These are phyloP conservation scores for Aspergillus glaucus DNA, from an alignment of 2,329 filamentous ascomycete genomes.

Conservation along the genomic window DNA sequence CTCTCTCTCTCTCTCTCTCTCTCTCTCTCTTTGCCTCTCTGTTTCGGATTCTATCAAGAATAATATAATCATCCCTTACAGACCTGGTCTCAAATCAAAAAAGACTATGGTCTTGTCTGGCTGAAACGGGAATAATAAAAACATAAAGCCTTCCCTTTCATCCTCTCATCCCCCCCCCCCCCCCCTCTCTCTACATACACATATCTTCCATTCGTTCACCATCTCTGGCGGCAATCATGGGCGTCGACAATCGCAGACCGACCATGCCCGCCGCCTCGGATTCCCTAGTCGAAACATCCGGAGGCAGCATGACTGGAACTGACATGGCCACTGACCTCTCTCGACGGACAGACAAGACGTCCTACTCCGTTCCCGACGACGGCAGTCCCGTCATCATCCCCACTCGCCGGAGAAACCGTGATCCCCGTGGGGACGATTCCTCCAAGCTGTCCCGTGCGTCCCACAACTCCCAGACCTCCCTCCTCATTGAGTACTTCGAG, in stretches of 20 bases:
- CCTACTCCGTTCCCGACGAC: conserved; percentile 47
- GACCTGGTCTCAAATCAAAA: conserved; percentile 1
- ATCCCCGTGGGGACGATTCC: conserved; percentile 47
- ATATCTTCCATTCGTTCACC: conserved; percentile 13
- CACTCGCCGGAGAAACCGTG: conserved; percentile 51
- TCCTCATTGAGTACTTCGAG: conserved; percentile 94
- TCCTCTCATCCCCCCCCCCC: neutral
- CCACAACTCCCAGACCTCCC: conserved; percentile 72
- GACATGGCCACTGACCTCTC: conserved; percentile 47
- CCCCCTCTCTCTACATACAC: conserved; percentile 1
- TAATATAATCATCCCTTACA: neutral
- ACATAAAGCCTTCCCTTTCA: neutral
- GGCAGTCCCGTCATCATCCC: conserved; percentile 82
- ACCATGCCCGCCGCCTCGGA: conserved; percentile 46
- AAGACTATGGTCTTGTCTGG: conserved; percentile 32
- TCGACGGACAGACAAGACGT: conserved; percentile 45
- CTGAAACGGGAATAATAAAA: conserved; percentile 15
- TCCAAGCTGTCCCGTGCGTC: conserved; percentile 47
- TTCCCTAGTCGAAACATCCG: conserved; percentile 40
- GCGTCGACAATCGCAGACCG: conserved; percentile 44
- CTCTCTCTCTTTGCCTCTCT: conserved; percentile 1
- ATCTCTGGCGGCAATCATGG: conserved; percentile 30
- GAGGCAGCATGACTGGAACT: conserved; percentile 39
- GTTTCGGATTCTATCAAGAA: neutral
- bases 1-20: conserved; percentile 5